A percentile compares a stretch with the other conserved stretches of the same genome.
These are phyloP conservation scores for Raffaelea arxii DNA, from an alignment of 2,329 filamentous ascomycete species.

Conservation along the genomic window DNA sequence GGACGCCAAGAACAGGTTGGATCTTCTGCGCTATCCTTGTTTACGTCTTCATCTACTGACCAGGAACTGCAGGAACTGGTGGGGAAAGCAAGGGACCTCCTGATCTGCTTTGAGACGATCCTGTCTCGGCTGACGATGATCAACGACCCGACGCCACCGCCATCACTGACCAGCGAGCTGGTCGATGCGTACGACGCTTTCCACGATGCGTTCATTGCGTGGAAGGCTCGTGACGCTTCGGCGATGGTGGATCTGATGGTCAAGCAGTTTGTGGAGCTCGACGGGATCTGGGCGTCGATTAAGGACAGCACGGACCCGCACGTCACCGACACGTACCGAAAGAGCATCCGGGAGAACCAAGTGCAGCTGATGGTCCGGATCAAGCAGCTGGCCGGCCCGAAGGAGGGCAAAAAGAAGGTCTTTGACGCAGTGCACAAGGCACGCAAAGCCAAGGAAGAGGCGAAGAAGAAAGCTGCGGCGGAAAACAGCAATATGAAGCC, in stretches of 20 bases:
- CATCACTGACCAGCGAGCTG: constrained; percentile 50
- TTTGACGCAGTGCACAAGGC: constrained; percentile 66
- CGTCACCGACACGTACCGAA: constrained; percentile 65
- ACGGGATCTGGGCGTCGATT: constrained; percentile 75
- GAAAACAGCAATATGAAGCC: constrained; percentile 56
- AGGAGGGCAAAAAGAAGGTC: constrained; percentile 62
- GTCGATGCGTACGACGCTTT: constrained; percentile 65
- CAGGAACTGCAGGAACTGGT: constrained; percentile 62
- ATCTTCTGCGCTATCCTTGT: constrained; percentile 22
- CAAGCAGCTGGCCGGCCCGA: constrained; percentile 64
- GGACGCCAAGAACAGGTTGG: constrained; percentile 48
- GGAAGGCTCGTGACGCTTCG: constrained; percentile 73
- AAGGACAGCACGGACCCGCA: constrained; percentile 67
- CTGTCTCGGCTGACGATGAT: constrained; percentile 53
- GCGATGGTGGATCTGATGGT: constrained; percentile 76
- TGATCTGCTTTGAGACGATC: constrained; percentile 69
- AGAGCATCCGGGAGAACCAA: constrained; percentile 75
- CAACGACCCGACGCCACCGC: constrained; percentile 59
- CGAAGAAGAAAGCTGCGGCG: constrained; percentile 50
- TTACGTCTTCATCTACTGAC: constrained; percentile 34
- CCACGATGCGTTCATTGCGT: constrained; percentile 69
- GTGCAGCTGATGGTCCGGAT: constrained; percentile 70
- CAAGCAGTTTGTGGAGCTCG: constrained; percentile 75
- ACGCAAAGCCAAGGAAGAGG: constrained; percentile 43
- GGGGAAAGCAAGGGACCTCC: constrained; percentile 64